phyloP scores from a whole-genome alignment of 371 early-diverging fungal genomes.

The Rhizopus sp. region DNA sequence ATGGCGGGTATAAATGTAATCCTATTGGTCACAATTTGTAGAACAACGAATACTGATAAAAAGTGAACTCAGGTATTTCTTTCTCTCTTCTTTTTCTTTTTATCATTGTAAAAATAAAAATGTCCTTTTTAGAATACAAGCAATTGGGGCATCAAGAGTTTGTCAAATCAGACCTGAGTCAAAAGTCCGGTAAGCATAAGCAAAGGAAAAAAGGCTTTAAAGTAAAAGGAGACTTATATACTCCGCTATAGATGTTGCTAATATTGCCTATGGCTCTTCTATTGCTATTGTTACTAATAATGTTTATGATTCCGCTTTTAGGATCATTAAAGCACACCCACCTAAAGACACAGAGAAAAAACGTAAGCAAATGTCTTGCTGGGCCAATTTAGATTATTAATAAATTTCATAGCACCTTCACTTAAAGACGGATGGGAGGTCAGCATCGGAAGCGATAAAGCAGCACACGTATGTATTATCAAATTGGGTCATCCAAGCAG shows the following conservation, averaged over 20 bases:
- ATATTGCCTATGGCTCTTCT: constrained; percentile 60
- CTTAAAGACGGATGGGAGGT: constrained; percentile 1
- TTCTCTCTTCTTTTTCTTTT: too few relatives aligned
- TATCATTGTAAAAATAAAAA: too few relatives aligned
- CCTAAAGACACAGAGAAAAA: constrained; percentile 32
- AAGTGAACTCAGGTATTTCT: not conserved
- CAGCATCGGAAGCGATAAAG: not conserved
- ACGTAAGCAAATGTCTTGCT: not conserved
- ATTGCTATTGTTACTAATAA: constrained; percentile 78
- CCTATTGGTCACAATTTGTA: not conserved
- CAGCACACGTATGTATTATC: constrained; percentile 59
- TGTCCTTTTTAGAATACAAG: not conserved
- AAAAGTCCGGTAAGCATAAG: not conserved
- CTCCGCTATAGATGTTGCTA: constrained; percentile 65
- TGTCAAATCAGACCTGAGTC: not conserved
- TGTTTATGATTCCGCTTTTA: constrained; percentile 76
- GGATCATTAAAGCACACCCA: constrained; percentile 64
- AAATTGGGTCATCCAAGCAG: constrained; percentile 83
- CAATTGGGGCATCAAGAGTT: not conserved
- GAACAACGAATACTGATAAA: not conserved
- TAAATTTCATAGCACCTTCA: not conserved
- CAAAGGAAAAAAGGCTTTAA: not conserved
- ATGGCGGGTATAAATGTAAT: not conserved
- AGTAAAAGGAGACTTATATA: not conserved
- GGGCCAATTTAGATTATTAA: not conserved